Percentiles rank a stretch among this genome's conserved stretches.
phyloP scores from a whole-genome alignment of 1,284 basidiomycete genomes.

The Ganoderma lucidum region DNA sequence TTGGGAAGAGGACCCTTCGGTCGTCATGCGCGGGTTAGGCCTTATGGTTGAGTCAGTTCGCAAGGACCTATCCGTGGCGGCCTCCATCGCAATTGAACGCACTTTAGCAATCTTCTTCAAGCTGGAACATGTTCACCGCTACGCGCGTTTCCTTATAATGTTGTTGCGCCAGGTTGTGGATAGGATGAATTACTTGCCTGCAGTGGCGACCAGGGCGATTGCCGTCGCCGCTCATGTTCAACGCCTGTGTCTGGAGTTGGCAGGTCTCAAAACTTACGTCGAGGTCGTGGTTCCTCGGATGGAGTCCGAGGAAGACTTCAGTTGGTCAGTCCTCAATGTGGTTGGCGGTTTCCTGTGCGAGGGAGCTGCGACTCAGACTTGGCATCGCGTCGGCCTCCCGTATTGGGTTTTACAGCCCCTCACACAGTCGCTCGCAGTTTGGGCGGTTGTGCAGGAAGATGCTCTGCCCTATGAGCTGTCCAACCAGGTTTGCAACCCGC shows the following conservation, averaged over 20 bases:
- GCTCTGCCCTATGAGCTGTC: not conserved
- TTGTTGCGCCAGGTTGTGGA: not conserved
- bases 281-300: not conserved
- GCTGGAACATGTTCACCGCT: not conserved
- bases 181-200: not conserved
- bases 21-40: not conserved
- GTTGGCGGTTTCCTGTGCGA: not conserved
- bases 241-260: not conserved
- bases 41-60: too few species aligned
- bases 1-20: not conserved
- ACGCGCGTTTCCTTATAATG: not conserved
- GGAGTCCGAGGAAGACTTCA: not conserved
- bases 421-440: not conserved
- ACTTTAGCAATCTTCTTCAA: too few species aligned
- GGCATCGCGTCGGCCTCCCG: not conserved
- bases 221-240: not conserved
- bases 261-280: not conserved
- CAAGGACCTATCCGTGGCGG: too few species aligned
- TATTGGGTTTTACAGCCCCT: not conserved
- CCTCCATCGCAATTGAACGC: too few species aligned
- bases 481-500: not conserved
- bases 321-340: not conserved
- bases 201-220: not conserved
- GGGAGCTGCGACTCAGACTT: not conserved
- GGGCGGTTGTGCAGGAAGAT: not conserved